phyloP scores from a whole-genome alignment of 345 rosid species.

The Trapa bicornis region DNA sequence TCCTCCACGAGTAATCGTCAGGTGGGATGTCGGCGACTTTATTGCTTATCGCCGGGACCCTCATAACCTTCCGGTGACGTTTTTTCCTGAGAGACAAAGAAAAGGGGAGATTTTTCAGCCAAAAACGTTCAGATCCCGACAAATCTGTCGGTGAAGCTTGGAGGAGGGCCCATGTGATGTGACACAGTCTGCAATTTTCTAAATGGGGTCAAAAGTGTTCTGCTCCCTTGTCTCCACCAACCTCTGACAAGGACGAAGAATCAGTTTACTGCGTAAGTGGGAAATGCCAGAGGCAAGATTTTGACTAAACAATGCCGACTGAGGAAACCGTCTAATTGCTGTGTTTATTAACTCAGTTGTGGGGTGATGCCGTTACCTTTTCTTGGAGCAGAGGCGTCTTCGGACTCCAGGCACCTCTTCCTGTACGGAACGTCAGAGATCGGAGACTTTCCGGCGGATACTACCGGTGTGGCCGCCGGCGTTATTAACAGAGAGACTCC shows the following conservation, averaged over 20 bases:
- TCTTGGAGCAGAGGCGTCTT: constrained; percentile 55
- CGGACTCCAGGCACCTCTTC: constrained; percentile 62
- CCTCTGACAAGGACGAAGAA: background rate
- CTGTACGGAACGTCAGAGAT: constrained; percentile 42
- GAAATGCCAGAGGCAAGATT: background rate
- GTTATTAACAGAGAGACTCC: constrained; percentile 52
- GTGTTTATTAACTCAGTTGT: background rate
- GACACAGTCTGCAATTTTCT: background rate
- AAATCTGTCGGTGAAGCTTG: background rate
- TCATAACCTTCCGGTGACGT: constrained; percentile 52
- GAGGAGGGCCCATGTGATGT: background rate
- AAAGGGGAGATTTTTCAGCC: background rate
- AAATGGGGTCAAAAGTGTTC: background rate
- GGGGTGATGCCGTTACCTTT: constrained; percentile 37
- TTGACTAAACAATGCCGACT: constrained; percentile 5
- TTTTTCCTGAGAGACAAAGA: constrained; percentile 38
- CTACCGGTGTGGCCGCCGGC: constrained; percentile 27
- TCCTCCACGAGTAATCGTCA: constrained; percentile 90
- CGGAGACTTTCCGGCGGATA: constrained; percentile 65
- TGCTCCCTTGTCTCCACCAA: background rate
- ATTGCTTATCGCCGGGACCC: constrained; percentile 81
- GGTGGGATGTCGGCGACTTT: constrained; percentile 91
- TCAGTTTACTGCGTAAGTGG: background rate
- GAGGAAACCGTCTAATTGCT: background rate
- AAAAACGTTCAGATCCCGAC: constrained; percentile 1